These are phyloP conservation scores for Trichoderma sp. DNA, from an alignment of 2,329 filamentous ascomycete species.

Conservation along the genomic window DNA sequence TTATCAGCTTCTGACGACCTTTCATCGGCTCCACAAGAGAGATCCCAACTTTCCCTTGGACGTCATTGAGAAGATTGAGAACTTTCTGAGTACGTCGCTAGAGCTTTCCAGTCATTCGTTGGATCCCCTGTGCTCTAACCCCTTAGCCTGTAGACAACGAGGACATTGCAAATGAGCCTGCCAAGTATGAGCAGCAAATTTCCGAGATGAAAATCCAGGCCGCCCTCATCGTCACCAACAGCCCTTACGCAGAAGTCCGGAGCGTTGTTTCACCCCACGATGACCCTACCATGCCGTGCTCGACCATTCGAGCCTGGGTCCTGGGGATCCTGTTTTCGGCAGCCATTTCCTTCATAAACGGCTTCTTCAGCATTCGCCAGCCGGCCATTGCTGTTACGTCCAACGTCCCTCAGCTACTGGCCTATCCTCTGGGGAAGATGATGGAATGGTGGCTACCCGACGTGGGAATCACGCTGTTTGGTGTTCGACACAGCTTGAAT, in stretches of 20 bases:
- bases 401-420: conserved; percentile 55
- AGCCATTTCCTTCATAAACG: conserved; percentile 53
- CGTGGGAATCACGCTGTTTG: conserved; percentile 48
- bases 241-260: conserved; percentile 58
- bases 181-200: conserved; percentile 47
- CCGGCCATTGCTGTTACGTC: conserved; percentile 53
- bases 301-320: conserved; percentile 56
- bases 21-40: conserved; percentile 35
- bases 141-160: conserved; percentile 33
- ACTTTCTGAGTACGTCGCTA: conserved; percentile 41
- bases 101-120: too few relatives aligned
- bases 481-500: conserved; percentile 50
- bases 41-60: conserved; percentile 46
- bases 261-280: conserved; percentile 59
- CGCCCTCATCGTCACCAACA: conserved; percentile 55
- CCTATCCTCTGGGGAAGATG: conserved; percentile 50
- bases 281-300: conserved; percentile 50
- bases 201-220: conserved; percentile 57
- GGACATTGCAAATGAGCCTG: conserved; percentile 41
- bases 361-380: conserved; percentile 58
- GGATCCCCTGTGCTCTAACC: not conserved
- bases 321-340: conserved; percentile 53
- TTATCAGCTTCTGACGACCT: conserved; percentile 10
- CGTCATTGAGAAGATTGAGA: conserved; percentile 42
- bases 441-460: conserved; percentile 49